phyloP scores from a whole-genome alignment of 495 filamentous ascomycete genomes.

The Penicillium nucicola region DNA sequence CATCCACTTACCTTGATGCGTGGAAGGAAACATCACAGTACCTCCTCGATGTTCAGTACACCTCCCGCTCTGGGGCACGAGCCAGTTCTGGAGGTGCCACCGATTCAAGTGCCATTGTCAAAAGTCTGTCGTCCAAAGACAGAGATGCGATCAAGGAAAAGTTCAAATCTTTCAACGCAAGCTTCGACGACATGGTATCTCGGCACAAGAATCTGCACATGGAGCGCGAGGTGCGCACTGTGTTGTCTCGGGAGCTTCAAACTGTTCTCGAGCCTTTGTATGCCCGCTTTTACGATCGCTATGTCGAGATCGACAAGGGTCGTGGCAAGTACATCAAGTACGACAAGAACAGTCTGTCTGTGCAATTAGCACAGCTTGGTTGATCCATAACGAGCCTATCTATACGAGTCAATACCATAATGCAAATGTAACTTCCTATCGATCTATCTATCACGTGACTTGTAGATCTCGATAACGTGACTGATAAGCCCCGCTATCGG shows the following conservation, averaged over 20 bases:
- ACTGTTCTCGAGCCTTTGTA: conserved; percentile 92
- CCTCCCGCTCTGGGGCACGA: conserved; percentile 59
- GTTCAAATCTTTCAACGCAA: conserved; percentile 85
- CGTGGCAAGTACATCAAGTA: conserved; percentile 97
- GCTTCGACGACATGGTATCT: conserved; percentile 81
- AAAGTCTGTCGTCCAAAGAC: conserved; percentile 79
- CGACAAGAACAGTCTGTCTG: conserved; percentile 65
- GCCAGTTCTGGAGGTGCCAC: conserved; percentile 66
- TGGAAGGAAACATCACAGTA: conserved; percentile 85
- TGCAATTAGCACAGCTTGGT: conserved; percentile 42
- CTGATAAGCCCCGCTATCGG: conserved; percentile 40
- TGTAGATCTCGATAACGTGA: conserved; percentile 38
- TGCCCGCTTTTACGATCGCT: conserved; percentile 91
- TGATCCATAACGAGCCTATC: conserved; percentile 4
- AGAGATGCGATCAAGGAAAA: conserved; percentile 96
- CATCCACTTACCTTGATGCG: conserved; percentile 75
- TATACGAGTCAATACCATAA: conserved; percentile 9
- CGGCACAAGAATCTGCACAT: conserved; percentile 77
- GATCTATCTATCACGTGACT: conserved; percentile 12
- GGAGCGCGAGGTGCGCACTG: conserved; percentile 81
- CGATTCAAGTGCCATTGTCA: conserved; percentile 77
- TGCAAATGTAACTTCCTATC: not conserved
- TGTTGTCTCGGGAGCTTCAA: conserved; percentile 78
- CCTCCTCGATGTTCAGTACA: conserved; percentile 90
- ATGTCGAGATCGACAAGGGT: conserved; percentile 96